phyloP scores from a whole-genome alignment of 2,329 filamentous ascomycete genomes.

The Colletotrichum gloeosporioides region DNA sequence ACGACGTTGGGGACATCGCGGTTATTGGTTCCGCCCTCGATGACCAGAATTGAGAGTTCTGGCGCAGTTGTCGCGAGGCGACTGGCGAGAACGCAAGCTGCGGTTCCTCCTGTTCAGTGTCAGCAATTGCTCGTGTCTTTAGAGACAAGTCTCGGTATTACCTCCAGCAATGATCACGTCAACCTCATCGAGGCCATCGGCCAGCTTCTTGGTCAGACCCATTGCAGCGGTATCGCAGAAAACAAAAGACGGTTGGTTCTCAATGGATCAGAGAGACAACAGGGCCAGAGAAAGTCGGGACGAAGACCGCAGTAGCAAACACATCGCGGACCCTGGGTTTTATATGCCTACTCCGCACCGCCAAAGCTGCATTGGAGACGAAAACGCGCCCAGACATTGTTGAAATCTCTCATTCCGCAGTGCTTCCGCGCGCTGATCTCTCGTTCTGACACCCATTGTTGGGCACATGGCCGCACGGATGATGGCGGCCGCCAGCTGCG shows the following conservation, averaged over 20 bases:
- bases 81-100: slow-evolving; percentile 53
- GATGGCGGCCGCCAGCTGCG: not conserved
- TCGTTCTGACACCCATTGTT: not conserved
- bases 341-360: not conserved
- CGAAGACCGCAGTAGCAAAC: not conserved
- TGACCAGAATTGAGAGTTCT: slow-evolving; percentile 53
- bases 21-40: slow-evolving; percentile 61
- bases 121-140: not conserved
- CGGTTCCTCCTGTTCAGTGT: slow-evolving; percentile 44
- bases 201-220: slow-evolving; percentile 28
- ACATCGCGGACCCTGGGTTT: not conserved
- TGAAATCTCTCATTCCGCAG: not conserved
- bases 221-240: slow-evolving; percentile 11
- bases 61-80: slow-evolving; percentile 55
- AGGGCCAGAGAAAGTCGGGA: not conserved
- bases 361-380: not conserved
- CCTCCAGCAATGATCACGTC: slow-evolving; percentile 58
- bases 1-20: slow-evolving; percentile 52
- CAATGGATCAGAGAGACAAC: not conserved
- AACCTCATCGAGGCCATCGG: slow-evolving; percentile 45
- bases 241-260: not conserved
- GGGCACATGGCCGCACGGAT: not conserved
- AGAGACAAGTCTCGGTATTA: slow-evolving; percentile 15
- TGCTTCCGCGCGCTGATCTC: not conserved
- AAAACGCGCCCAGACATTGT: not conserved